These are phyloP conservation scores for Limonomyces culmigenus DNA, from an alignment of 1,284 basidiomycete genomes.

Conservation along the genomic window DNA sequence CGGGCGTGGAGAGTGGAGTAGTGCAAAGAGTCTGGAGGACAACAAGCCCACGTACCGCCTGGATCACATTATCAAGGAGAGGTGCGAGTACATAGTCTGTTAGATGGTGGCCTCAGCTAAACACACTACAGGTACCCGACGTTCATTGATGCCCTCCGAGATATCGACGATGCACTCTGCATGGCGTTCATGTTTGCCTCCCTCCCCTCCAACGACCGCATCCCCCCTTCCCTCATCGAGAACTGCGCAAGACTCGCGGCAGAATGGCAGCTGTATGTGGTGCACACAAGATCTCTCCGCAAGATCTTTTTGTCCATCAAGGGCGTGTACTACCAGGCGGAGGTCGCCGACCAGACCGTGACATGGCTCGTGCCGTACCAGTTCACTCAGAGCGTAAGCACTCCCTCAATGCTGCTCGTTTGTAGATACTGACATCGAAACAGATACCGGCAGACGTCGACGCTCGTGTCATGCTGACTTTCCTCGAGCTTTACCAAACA, in stretches of 20 bases:
- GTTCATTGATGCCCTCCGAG: constrained; percentile 89
- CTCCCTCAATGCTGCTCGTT: constrained; percentile 1
- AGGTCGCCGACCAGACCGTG: constrained; percentile 82
- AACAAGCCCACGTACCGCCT: constrained; percentile 78
- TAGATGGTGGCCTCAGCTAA: background rate
- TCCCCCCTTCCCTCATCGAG: constrained; percentile 75
- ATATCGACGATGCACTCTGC: constrained; percentile 95
- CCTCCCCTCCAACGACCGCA: constrained; percentile 67
- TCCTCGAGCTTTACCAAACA: constrained; percentile 97
- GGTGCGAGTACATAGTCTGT: constrained; percentile 29
- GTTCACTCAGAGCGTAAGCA: constrained; percentile 83
- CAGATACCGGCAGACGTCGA: constrained; percentile 93
- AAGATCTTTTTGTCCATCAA: constrained; percentile 97
- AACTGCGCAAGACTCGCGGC: constrained; percentile 83
- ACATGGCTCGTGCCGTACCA: constrained; percentile 98
- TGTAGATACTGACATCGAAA: constrained; percentile 4
- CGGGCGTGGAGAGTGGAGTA: constrained; percentile 88
- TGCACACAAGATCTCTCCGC: constrained; percentile 74
- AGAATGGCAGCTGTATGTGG: constrained; percentile 93
- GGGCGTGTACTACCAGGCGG: constrained; percentile 96
- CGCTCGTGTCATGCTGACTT: constrained; percentile 96
- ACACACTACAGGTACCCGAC: constrained; percentile 69
- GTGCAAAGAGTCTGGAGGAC: constrained; percentile 88
- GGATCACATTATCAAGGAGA: constrained; percentile 97
- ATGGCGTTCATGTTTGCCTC: constrained; percentile 89